A percentile compares a stretch with the other conserved stretches of the same genome.
Evolutionary conservation across 345 rosid species (phyloP).

Genomic region (Syzygium jambos): DNA sequence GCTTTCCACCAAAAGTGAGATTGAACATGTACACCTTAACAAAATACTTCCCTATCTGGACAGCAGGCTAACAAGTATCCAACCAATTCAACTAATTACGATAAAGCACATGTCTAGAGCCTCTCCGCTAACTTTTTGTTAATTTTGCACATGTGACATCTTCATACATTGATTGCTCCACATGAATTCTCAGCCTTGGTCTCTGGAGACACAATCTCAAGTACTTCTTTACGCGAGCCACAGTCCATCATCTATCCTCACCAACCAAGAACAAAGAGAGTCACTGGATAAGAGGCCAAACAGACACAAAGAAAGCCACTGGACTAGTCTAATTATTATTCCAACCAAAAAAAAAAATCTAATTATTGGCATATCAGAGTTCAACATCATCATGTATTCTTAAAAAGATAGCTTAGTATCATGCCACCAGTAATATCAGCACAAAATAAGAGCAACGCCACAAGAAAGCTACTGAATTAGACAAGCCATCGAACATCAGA

Average conservation of each 20-base stretch:
- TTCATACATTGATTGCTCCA: not conserved
- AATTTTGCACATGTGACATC: not conserved
- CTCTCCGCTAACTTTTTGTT: no score
- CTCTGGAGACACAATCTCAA: not conserved
- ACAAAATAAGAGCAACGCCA: not conserved
- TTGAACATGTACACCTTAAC: not conserved
- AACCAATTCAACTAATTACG: not conserved
- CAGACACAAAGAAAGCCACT: not conserved
- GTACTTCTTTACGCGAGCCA: not conserved
- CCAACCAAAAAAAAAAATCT: not conserved
- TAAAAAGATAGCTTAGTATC: not conserved
- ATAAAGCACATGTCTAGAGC: not conserved
- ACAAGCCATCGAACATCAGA: not conserved
- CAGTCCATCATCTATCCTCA: not conserved
- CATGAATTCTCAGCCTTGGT: not conserved
- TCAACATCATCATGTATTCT: not conserved
- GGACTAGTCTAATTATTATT: not conserved
- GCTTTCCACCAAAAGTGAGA: not conserved
- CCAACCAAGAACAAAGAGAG: not conserved
- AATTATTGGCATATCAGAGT: not conserved
- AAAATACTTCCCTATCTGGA: not conserved
- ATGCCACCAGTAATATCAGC: not conserved
- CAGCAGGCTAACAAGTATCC: not conserved
- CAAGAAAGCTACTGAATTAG: not conserved
- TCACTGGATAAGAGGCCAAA: not conserved